Evolutionary conservation across 768 basidiomycete species (phyloP).

Genomic region (Lactarius quietus): DNA sequence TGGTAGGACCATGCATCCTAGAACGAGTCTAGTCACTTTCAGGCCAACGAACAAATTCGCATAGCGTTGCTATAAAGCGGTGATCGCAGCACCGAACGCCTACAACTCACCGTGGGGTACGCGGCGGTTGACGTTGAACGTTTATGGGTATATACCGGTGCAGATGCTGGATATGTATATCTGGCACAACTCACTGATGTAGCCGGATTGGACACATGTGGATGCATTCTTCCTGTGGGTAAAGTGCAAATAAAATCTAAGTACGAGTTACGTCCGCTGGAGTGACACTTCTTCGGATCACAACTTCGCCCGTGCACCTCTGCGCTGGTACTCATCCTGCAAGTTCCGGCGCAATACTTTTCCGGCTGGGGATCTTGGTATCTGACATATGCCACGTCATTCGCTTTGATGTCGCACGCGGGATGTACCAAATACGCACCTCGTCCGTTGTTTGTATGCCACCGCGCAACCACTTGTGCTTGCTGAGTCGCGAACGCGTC

Average conservation of each 20-base stretch:
- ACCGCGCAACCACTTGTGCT: constrained; percentile 73
- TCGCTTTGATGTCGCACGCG: not conserved
- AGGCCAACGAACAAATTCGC: constrained; percentile 29
- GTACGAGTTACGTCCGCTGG: not conserved
- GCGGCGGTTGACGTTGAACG: constrained; percentile 13
- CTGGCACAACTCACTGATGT: not conserved
- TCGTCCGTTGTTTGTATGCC: constrained; percentile 62
- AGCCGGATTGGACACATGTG: not conserved
- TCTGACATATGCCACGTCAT: constrained; percentile 36
- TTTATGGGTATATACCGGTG: not conserved
- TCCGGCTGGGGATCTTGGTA: constrained; percentile 72
- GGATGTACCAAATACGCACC: constrained; percentile 36
- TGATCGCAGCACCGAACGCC: not conserved
- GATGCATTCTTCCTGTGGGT: not conserved
- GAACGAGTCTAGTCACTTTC: constrained; percentile 33
- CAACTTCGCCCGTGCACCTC: not conserved
- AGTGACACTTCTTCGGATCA: not conserved
- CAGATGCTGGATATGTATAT: not conserved
- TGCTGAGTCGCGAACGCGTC: constrained; percentile 61
- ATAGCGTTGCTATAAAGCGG: not conserved
- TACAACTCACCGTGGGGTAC: constrained; percentile 18
- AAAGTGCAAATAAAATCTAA: not conserved
- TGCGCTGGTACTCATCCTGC: constrained; percentile 40
- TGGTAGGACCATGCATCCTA: constrained; percentile 39
- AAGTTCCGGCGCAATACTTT: constrained; percentile 63